phyloP scores from a whole-genome alignment of 768 basidiomycete genomes.

The Boletus reticulatus region DNA sequence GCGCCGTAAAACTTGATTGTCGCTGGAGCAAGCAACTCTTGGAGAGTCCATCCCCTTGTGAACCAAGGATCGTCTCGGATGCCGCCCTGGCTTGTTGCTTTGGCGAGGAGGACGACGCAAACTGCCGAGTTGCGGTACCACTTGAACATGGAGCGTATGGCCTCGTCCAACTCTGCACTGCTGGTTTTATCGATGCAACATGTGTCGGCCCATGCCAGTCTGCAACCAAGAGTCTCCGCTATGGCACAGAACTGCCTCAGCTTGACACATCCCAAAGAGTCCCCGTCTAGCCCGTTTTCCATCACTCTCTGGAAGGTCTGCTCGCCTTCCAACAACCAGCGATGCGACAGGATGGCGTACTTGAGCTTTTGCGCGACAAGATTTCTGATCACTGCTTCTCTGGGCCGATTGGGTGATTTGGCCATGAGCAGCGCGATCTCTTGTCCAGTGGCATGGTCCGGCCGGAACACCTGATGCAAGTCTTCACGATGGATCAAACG shows the following conservation, averaged over 20 bases:
- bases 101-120: slow-evolving; percentile 20
- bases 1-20: slow-evolving; percentile 19
- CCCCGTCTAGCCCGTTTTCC: slow-evolving; percentile 1
- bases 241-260: slow-evolving; percentile 12
- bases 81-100: neutral
- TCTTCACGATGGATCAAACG: slow-evolving; percentile 15
- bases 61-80: slow-evolving; percentile 25
- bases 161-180: slow-evolving; percentile 30
- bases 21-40: slow-evolving; percentile 22
- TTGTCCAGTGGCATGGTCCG: slow-evolving; percentile 4
- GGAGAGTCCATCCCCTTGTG: slow-evolving; percentile 17
- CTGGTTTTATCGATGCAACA: slow-evolving; percentile 28
- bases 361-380: slow-evolving; percentile 8
- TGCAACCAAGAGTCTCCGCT: slow-evolving; percentile 14
- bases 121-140: slow-evolving; percentile 23
- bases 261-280: slow-evolving; percentile 10
- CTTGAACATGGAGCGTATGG: slow-evolving; percentile 28
- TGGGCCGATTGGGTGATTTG: neutral
- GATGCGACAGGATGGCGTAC: slow-evolving; percentile 18
- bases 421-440: neutral
- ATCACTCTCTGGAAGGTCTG: slow-evolving; percentile 8
- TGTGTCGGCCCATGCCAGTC: slow-evolving; percentile 25
- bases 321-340: slow-evolving; percentile 12
- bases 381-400: slow-evolving; percentile 1
- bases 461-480: slow-evolving; percentile 10